phyloP scores from a whole-genome alignment of 768 basidiomycete species.

The Pulveroboletus sp. region DNA sequence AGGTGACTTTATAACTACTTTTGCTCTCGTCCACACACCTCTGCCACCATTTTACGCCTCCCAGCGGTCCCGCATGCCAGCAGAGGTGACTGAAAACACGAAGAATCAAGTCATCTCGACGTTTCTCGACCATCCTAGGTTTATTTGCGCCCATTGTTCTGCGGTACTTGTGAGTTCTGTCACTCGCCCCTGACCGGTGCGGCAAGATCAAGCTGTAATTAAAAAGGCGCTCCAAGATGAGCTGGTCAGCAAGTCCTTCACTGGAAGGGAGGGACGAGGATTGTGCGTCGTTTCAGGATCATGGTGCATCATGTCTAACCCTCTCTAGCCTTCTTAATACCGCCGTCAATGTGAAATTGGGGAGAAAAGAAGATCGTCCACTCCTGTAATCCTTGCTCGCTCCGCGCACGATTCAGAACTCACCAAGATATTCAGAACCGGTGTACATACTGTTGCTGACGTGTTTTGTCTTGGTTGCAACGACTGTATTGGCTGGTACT shows the following conservation, averaged over 20 bases:
- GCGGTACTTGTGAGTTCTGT: conserved; percentile 58
- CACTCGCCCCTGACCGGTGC: background rate
- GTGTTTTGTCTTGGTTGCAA: conserved; percentile 78
- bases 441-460: conserved; percentile 79
- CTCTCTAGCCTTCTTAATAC: conserved; percentile 67
- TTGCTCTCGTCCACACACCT: conserved; percentile 11
- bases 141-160: conserved; percentile 66
- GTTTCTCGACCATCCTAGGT: conserved; percentile 66
- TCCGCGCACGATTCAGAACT: conserved; percentile 1
- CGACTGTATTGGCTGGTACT: conserved; percentile 79
- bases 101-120: conserved; percentile 56
- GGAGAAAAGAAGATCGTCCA: conserved; percentile 69
- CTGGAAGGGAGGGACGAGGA: conserved; percentile 78
- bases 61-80: conserved; percentile 11
- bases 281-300: conserved; percentile 48
- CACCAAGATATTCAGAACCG: conserved; percentile 49
- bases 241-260: conserved; percentile 81
- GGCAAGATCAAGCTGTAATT: background rate
- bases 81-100: conserved; percentile 39
- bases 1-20: conserved; percentile 19
- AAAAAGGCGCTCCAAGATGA: conserved; percentile 79
- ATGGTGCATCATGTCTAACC: background rate
- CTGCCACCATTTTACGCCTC: background rate
- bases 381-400: conserved; percentile 49
- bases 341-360: conserved; percentile 71